Conservation (phyloP, 2,329 filamentous ascomycete genomes). For the Ophiostoma pallidulum region DNA sequence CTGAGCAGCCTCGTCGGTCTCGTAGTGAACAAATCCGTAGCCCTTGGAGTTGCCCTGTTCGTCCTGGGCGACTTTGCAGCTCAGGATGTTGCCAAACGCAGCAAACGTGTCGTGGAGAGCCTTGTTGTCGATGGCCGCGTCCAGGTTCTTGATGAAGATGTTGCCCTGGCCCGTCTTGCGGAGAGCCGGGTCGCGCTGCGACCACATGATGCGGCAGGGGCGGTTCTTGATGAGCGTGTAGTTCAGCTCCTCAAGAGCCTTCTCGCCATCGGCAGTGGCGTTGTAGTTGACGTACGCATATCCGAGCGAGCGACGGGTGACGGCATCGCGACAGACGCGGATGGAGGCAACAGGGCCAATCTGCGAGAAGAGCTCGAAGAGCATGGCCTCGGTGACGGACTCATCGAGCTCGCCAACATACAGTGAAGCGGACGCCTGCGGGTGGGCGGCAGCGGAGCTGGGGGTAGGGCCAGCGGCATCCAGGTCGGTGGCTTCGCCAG, state of each 20-base stretch:
- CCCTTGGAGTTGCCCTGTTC: slow-evolving; percentile 96
- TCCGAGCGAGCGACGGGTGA: slow-evolving; percentile 95
- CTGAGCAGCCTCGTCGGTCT: slow-evolving; percentile 93
- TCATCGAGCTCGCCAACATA: slow-evolving; percentile 98
- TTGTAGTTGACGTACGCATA: slow-evolving; percentile 99
- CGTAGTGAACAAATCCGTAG: slow-evolving; percentile 99
- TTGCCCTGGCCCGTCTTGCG: slow-evolving; percentile 99
- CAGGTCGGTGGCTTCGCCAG: slow-evolving; percentile 44
- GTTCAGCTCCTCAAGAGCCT: slow-evolving; percentile 97
- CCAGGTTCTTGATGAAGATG: slow-evolving; percentile 99
- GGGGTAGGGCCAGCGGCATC: slow-evolving; percentile 61
- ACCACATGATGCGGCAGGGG: slow-evolving; percentile 99
- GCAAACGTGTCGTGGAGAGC: slow-evolving; percentile 98
- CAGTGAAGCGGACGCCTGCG: slow-evolving; percentile 91
- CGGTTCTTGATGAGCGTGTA: slow-evolving; percentile 99
- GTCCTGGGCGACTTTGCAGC: slow-evolving; percentile 98
- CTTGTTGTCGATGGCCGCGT: slow-evolving; percentile 99
- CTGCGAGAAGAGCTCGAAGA: slow-evolving; percentile 99
- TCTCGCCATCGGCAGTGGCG: slow-evolving; percentile 90
- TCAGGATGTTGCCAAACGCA: slow-evolving; percentile 97
- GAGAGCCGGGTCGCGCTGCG: slow-evolving; percentile 95
- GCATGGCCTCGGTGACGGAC: slow-evolving; percentile 98
- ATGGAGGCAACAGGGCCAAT: slow-evolving; percentile 98
- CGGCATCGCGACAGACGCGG: slow-evolving; percentile 97
- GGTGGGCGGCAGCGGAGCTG: slow-evolving; percentile 63